phyloP scores from a whole-genome alignment of 139 green algal genomes.

The Nannochloris sp. region DNA sequence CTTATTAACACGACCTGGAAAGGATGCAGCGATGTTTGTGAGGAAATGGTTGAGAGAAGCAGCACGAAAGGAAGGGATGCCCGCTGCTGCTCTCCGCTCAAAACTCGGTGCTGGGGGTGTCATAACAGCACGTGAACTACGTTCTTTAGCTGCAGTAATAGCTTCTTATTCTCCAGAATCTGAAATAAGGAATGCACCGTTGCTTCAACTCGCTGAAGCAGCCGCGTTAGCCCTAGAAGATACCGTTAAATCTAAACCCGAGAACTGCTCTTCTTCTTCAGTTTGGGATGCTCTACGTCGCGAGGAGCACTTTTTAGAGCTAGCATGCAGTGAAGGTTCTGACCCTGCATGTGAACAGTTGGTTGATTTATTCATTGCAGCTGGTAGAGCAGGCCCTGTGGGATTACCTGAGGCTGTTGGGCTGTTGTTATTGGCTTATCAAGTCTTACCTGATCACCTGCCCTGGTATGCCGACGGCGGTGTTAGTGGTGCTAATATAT shows the following conservation, averaged over 20 bases:
- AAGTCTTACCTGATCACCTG: conserved; percentile 18
- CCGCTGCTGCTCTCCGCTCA: conserved; percentile 9
- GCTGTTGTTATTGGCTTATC: conserved; percentile 33
- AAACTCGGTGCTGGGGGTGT: conserved; percentile 12
- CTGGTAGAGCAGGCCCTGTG: conserved; percentile 1
- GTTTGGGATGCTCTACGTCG: conserved; percentile 31
- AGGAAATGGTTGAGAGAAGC: conserved; percentile 58
- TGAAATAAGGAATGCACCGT: conserved; percentile 21
- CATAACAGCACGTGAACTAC: conserved; percentile 38
- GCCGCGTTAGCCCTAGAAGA: too few species aligned
- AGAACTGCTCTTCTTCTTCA: too few species aligned
- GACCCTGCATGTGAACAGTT: conserved; percentile 18
- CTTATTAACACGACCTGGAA: conserved; percentile 26
- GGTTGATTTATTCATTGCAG: conserved; percentile 15
- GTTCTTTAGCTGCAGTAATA: conserved; percentile 28
- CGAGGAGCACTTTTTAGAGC: conserved; percentile 31
- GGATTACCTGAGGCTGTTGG: conserved; percentile 17
- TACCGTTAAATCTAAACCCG: too few species aligned
- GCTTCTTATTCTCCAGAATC: conserved; percentile 11
- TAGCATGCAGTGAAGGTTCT: conserved; percentile 1
- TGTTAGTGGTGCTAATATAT: background rate
- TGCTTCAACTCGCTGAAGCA: too few species aligned
- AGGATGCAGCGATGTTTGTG: conserved; percentile 41
- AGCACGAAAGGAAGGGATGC: conserved; percentile 32
- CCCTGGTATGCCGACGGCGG: background rate